Evolutionary conservation across 2,329 filamentous ascomycete genomes (phyloP).

Genomic region (Botrytis aclada): DNA sequence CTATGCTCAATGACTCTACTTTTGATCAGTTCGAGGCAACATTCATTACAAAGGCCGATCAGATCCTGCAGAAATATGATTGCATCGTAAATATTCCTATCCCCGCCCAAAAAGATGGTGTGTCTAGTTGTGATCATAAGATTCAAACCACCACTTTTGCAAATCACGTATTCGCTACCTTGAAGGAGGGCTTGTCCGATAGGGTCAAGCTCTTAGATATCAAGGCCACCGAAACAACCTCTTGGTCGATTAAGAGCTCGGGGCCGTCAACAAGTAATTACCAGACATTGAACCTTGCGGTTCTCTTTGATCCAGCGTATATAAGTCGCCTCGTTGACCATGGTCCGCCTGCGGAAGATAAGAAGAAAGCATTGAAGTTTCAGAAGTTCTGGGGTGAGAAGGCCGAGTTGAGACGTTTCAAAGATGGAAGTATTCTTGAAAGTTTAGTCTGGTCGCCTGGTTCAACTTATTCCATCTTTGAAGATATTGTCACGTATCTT

Average conservation of each 20-base stretch:
- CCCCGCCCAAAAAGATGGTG: slow-evolving; percentile 5
- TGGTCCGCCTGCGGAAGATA: slow-evolving; percentile 81
- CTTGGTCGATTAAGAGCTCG: slow-evolving; percentile 49
- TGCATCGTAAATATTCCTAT: slow-evolving; percentile 39
- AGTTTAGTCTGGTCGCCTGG: slow-evolving; percentile 80
- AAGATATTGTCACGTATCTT: slow-evolving; percentile 75
- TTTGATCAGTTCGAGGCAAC: slow-evolving; percentile 80
- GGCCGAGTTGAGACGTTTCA: slow-evolving; percentile 88
- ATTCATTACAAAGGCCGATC: slow-evolving; percentile 67
- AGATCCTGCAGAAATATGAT: slow-evolving; percentile 56
- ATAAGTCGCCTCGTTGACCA: slow-evolving; percentile 78
- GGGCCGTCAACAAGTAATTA: slow-evolving; percentile 37
- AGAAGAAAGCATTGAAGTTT: slow-evolving; percentile 76
- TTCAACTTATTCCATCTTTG: slow-evolving; percentile 61
- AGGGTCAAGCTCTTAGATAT: slow-evolving; percentile 68
- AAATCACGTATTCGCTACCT: slow-evolving; percentile 58
- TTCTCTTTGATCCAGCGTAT: slow-evolving; percentile 71
- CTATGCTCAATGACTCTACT: slow-evolving; percentile 68
- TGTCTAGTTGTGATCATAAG: slow-evolving; percentile 33
- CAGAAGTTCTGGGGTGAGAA: slow-evolving; percentile 94
- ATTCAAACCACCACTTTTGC: slow-evolving; percentile 40
- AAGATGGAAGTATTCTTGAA: slow-evolving; percentile 90
- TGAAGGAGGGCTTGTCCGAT: slow-evolving; percentile 72
- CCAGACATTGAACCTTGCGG: slow-evolving; percentile 55
- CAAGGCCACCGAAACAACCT: slow-evolving; percentile 39